These are phyloP conservation scores for Trypanosoma rangeli DNA, from an alignment of 208 protist genomes.

Conservation along the genomic window DNA sequence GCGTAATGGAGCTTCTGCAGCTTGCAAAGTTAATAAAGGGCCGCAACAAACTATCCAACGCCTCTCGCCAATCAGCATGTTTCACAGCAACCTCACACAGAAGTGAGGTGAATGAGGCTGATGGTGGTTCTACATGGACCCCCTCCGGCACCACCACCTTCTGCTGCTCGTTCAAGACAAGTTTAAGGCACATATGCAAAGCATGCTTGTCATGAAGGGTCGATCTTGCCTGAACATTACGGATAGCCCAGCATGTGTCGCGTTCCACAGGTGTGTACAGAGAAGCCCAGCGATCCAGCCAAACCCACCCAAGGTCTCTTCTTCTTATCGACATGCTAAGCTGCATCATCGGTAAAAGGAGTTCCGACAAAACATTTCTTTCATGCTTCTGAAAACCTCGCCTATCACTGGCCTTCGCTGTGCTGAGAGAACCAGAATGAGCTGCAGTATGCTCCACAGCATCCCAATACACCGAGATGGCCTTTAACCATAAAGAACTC, in stretches of 20 bases:
- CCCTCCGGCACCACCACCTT: neutral
- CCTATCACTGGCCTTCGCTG: neutral
- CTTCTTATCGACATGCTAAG: constrained; percentile 35
- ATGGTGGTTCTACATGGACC: neutral
- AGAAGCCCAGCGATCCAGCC: constrained; percentile 42
- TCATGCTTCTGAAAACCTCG: constrained; percentile 30
- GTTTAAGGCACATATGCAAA: constrained; percentile 28
- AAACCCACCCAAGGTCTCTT: constrained; percentile 48
- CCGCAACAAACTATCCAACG: constrained; percentile 33
- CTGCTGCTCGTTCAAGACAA: constrained; percentile 1
- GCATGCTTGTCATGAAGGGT: constrained; percentile 38
- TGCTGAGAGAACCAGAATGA: neutral
- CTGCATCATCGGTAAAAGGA: constrained; percentile 54
- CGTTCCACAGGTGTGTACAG: constrained; percentile 35
- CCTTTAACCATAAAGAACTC: constrained; percentile 43
- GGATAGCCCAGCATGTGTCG: constrained; percentile 25
- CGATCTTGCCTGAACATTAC: constrained; percentile 51
- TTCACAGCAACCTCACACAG: constrained; percentile 45
- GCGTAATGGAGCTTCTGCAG: neutral
- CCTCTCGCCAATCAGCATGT: constrained; percentile 54
- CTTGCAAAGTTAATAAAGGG: constrained; percentile 29
- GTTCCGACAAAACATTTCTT: constrained; percentile 40
- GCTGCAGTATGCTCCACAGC: constrained; percentile 60
- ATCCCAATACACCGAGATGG: constrained; percentile 67
- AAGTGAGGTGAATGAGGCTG: constrained; percentile 19